Percentiles rank a stretch among this genome's conserved stretches.
These are phyloP conservation scores for Bertia moriformis DNA, from an alignment of 2,329 filamentous ascomycete genomes.

Conservation along the genomic window DNA sequence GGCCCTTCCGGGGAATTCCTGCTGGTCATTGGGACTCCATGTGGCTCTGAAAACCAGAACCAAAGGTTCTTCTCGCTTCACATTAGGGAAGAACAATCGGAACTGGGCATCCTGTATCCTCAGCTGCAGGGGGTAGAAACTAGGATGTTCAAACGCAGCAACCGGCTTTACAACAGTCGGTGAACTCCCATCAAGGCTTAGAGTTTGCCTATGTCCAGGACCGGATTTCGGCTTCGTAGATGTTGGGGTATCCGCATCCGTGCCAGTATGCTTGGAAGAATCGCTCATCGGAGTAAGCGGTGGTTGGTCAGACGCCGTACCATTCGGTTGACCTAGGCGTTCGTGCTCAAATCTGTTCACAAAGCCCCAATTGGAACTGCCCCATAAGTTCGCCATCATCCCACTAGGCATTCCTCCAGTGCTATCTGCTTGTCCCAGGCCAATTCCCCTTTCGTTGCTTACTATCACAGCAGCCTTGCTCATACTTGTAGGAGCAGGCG, in stretches of 20 bases:
- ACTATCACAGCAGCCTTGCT: conserved; percentile 55
- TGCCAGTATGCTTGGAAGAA: not conserved
- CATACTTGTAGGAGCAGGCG: conserved; percentile 53
- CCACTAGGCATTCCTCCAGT: conserved; percentile 54
- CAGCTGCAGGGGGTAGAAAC: conserved; percentile 48
- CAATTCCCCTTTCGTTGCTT: conserved; percentile 49
- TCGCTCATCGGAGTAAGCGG: not conserved
- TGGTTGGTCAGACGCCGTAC: conserved; percentile 1
- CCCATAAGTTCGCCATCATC: conserved; percentile 59
- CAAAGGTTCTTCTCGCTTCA: conserved; percentile 43
- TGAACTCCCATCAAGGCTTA: not conserved
- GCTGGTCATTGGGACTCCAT: conserved; percentile 59
- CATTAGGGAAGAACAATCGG: conserved; percentile 53
- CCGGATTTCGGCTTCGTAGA: not conserved
- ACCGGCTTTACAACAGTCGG: not conserved
- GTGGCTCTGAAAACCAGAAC: conserved; percentile 58
- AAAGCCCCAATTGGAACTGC: conserved; percentile 53
- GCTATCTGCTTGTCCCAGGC: conserved; percentile 29
- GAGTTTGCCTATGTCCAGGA: not conserved
- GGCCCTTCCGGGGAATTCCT: conserved; percentile 54
- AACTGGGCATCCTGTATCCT: conserved; percentile 61
- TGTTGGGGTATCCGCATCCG: not conserved
- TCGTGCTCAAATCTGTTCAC: conserved; percentile 45
- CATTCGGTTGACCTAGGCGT: conserved; percentile 12
- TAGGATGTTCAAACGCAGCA: conserved; percentile 14